Conservation (phyloP, 2,329 filamentous ascomycete genomes). For the Tolypocladium tropicale region DNA sequence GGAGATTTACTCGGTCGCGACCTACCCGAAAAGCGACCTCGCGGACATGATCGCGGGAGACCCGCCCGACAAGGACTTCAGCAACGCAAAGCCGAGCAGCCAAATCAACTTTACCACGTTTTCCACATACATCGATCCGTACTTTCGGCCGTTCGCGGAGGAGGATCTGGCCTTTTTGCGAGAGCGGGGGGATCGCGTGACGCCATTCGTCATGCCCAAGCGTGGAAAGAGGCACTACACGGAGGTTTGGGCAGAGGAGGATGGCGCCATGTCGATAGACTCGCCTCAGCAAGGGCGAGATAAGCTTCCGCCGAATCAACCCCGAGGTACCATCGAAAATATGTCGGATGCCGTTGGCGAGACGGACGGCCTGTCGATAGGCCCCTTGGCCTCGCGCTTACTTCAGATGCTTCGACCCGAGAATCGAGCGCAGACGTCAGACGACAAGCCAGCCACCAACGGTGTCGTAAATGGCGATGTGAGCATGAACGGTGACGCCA, state of each 20-base stretch:
- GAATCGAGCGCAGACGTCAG: constrained; percentile 41
- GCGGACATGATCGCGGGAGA: constrained; percentile 78
- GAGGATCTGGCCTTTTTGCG: constrained; percentile 90
- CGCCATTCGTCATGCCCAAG: constrained; percentile 76
- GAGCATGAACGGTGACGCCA: constrained; percentile 39
- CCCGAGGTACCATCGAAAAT: constrained; percentile 75
- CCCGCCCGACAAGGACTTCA: constrained; percentile 91
- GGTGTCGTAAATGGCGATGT: constrained; percentile 44
- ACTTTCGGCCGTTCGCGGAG: constrained; percentile 79
- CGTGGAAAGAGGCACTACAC: constrained; percentile 78
- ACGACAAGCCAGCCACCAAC: constrained; percentile 46
- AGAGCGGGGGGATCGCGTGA: constrained; percentile 76
- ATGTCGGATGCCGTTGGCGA: constrained; percentile 81
- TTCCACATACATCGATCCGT: constrained; percentile 84
- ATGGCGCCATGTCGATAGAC: constrained; percentile 69
- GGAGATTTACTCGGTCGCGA: constrained; percentile 77
- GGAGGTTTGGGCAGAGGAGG: constrained; percentile 90
- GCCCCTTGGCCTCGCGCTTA: constrained; percentile 74
- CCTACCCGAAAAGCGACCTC: constrained; percentile 73
- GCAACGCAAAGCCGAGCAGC: constrained; percentile 81
- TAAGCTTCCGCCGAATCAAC: constrained; percentile 66
- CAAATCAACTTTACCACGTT: constrained; percentile 94
- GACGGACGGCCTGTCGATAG: constrained; percentile 80
- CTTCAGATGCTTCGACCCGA: constrained; percentile 76
- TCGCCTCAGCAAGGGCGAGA: constrained; percentile 50